Conservation (phyloP, 2,329 filamentous ascomycete genomes). For the Fusarium fujikuroi region DNA sequence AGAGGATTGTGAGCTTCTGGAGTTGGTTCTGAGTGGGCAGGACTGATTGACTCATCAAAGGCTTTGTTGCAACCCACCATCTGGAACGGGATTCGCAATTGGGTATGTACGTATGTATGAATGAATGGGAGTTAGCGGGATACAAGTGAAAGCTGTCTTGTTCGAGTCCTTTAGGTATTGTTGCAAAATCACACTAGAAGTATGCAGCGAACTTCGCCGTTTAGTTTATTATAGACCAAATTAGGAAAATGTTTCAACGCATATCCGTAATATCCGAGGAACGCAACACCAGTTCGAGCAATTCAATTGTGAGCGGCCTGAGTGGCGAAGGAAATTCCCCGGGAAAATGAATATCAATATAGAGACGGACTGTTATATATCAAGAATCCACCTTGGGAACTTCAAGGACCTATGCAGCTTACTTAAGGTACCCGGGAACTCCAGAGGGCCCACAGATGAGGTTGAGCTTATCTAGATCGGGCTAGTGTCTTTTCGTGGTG, state of each 20-base stretch:
- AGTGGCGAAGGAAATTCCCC: not conserved
- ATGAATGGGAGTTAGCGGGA: slow-evolving; percentile 4
- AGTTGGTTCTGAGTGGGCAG: slow-evolving; percentile 2
- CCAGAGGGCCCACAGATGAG: not conserved
- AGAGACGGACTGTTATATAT: not conserved
- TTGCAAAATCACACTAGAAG: slow-evolving; percentile 19
- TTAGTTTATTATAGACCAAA: slow-evolving; percentile 23
- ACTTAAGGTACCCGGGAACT: not conserved
- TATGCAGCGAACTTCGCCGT: not conserved
- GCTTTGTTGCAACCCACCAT: not conserved
- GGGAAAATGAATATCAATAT: not conserved
- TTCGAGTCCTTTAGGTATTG: slow-evolving; percentile 8
- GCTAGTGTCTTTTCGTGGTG: not conserved
- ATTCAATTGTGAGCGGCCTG: not conserved
- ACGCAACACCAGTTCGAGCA: not conserved
- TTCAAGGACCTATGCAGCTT: not conserved
- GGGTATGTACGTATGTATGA: slow-evolving; percentile 11
- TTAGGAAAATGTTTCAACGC: not conserved
- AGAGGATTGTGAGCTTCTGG: not conserved
- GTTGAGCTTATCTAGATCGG: not conserved
- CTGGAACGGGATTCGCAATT: slow-evolving; percentile 18
- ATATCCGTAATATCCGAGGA: not conserved
- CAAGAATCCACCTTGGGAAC: not conserved
- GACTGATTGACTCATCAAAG: slow-evolving; percentile 4
- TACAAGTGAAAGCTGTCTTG: slow-evolving; percentile 5